phyloP scores from a whole-genome alignment of 2,329 filamentous ascomycete genomes.

The Mycocentrospora acerina region DNA sequence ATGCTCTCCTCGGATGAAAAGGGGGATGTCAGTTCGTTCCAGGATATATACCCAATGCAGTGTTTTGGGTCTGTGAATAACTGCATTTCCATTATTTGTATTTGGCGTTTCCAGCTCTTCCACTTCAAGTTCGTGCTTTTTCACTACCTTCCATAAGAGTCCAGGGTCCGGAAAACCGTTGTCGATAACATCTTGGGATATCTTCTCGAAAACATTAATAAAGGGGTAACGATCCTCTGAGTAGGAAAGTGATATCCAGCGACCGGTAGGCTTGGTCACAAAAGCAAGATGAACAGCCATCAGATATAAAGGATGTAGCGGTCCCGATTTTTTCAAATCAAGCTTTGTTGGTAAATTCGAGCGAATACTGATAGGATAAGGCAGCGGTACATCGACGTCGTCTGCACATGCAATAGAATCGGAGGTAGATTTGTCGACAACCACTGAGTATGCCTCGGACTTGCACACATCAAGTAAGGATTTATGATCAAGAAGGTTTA shows the following conservation, averaged over 20 bases:
- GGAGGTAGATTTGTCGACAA: slow-evolving; percentile 44
- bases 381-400: slow-evolving; percentile 31
- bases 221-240: slow-evolving; percentile 45
- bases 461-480: slow-evolving; percentile 29
- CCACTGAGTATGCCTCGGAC: slow-evolving; percentile 29
- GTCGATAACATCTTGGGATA: slow-evolving; percentile 16
- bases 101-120: slow-evolving; percentile 16
- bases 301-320: slow-evolving; percentile 42
- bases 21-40: slow-evolving; percentile 35
- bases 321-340: slow-evolving; percentile 8
- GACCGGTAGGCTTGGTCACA: slow-evolving; percentile 38
- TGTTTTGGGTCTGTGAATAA: slow-evolving; percentile 39
- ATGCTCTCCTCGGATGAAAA: slow-evolving; percentile 16
- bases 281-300: slow-evolving; percentile 45
- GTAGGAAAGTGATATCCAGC: slow-evolving; percentile 46
- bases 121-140: slow-evolving; percentile 35
- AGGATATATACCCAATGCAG: slow-evolving; percentile 45
- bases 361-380: slow-evolving; percentile 26
- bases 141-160: slow-evolving; percentile 39
- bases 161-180: slow-evolving; percentile 41
- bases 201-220: slow-evolving; percentile 9
- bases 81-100: slow-evolving; percentile 5
- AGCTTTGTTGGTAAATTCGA: slow-evolving; percentile 3
- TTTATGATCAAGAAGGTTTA: slow-evolving; percentile 37
- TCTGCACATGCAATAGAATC: slow-evolving; percentile 42